Base-by-base conservation (phyloP, 2,329 filamentous ascomycete species). In the Magnaporthiopsis incrustans region DNA sequence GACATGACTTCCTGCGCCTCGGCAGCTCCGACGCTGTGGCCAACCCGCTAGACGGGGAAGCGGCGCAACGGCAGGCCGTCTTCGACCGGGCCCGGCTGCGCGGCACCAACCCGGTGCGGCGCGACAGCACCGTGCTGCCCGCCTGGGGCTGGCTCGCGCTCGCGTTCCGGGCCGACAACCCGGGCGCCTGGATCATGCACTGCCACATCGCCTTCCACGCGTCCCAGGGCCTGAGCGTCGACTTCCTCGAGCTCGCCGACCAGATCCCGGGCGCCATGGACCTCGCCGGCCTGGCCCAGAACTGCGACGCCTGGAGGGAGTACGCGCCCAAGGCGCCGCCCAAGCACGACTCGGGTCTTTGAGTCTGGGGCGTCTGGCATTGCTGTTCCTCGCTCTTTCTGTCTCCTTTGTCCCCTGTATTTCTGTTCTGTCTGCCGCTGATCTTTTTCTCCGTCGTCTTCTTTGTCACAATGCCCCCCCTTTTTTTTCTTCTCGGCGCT, bases 141-240 rank as follows among this genome's bases (percentile, higher is more conserved):
- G 72, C 72, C 10, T 71, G 70, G 26, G 81, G 81, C 2, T 80
- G 79, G 71, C 65, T 83, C 6, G 75, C 79, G 1, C 71, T 84
- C 12, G 81, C 78, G 0, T 84, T 82, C 70, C 69, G 73, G 63
- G 75, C 78, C 0, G 76, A 84, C 70, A 83, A 84, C 67, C 81
- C 81, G 0, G 81, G 81, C 59, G 71, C 77, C 7, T 81, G 79
- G 78, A 69, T 79, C n/a, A 74, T 81, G 72, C 79, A 81, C 69
- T 81, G 78, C 72, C 79, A 81, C 68, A 79, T 81, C 65, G 77
- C 78, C 26, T 82, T 77, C 80, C 82, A 85, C 69, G 75, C 81
- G 57, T 74, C 72, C 62, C 76, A 77, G 64, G 82, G 81, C 27
- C 74, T 85, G 22, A 78, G 76, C 8, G 72, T 84, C 44, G 80